Evolutionary conservation across 2,329 filamentous ascomycete species (phyloP).

Genomic region (Ophiocordyceps sinensis): DNA sequence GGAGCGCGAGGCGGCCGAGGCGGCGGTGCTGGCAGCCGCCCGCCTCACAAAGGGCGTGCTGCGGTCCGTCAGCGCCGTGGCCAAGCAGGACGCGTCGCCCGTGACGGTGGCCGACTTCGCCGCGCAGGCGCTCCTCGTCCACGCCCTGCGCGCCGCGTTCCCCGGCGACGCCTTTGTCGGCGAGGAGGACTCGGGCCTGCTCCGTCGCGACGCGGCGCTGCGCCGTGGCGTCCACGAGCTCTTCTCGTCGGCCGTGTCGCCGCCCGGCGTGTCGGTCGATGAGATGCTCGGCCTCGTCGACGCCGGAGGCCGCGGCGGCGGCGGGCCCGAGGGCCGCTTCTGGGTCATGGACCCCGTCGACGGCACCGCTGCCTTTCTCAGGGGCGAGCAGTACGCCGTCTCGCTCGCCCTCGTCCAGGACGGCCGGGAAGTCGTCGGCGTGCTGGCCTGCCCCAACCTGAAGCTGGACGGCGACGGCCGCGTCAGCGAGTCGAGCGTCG

Average conservation of each 20-base stretch:
- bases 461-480: constrained; percentile 14
- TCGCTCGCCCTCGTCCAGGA: constrained; percentile 43
- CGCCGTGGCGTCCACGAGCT: constrained; percentile 40
- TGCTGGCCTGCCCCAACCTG: constrained; percentile 48
- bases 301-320: constrained; percentile 29
- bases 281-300: constrained; percentile 51
- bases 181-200: constrained; percentile 41
- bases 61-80: constrained; percentile 30
- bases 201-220: constrained; percentile 32
- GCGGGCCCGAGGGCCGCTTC: constrained; percentile 24
- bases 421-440: constrained; percentile 41
- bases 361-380: constrained; percentile 47
- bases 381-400: constrained; percentile 47
- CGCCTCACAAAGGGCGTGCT: constrained; percentile 37
- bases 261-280: constrained; percentile 20
- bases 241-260: constrained; percentile 19
- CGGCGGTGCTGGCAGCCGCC: constrained; percentile 39
- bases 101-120: constrained; percentile 52
- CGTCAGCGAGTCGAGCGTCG: constrained; percentile 17
- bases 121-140: constrained; percentile 46
- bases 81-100: constrained; percentile 43
- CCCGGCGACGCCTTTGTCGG: constrained; percentile 44
- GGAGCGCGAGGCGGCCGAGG: constrained; percentile 20
- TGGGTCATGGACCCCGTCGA: constrained; percentile 55
- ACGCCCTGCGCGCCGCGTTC: constrained; percentile 36